These are phyloP conservation scores for Colletotrichum viniferum DNA, from an alignment of 2,329 filamentous ascomycete genomes.

Conservation along the genomic window DNA sequence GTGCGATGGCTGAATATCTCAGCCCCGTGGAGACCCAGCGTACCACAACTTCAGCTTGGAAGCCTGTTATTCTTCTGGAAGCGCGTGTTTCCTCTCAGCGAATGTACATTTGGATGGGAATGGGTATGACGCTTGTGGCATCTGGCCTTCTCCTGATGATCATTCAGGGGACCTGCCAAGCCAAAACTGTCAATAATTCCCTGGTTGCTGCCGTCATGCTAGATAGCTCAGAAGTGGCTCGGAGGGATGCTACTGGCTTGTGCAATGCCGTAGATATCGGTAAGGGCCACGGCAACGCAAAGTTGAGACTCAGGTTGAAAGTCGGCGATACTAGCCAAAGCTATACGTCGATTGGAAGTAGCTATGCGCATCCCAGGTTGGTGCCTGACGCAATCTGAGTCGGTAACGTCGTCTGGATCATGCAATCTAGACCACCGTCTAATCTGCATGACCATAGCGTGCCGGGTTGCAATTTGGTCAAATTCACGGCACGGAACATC, in stretches of 20 bases:
- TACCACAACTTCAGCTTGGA: no score
- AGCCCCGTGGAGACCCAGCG: no score
- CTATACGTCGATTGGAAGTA: not conserved
- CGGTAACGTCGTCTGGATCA: no score
- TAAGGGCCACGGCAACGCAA: not conserved
- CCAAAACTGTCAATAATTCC: not conserved
- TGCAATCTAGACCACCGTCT: no score
- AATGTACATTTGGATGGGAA: not conserved
- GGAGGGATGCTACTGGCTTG: not conserved
- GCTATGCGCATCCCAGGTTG: not conserved
- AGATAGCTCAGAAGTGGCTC: no score
- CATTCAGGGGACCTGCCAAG: not conserved
- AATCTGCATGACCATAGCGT: no score
- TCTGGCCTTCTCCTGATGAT: not conserved
- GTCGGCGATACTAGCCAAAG: not conserved
- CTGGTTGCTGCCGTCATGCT: not conserved
- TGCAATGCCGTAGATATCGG: not conserved
- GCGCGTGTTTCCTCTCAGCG: not conserved
- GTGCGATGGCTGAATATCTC: no score
- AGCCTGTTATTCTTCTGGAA: no score
- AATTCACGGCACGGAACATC: no score
- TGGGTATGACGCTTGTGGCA: not conserved
- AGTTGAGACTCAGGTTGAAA: no score
- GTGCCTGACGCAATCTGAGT: not conserved
- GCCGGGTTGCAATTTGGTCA: fast-evolving